Conservation (phyloP, 2,329 filamentous ascomycete species). For the Penicillium janthinellum region DNA sequence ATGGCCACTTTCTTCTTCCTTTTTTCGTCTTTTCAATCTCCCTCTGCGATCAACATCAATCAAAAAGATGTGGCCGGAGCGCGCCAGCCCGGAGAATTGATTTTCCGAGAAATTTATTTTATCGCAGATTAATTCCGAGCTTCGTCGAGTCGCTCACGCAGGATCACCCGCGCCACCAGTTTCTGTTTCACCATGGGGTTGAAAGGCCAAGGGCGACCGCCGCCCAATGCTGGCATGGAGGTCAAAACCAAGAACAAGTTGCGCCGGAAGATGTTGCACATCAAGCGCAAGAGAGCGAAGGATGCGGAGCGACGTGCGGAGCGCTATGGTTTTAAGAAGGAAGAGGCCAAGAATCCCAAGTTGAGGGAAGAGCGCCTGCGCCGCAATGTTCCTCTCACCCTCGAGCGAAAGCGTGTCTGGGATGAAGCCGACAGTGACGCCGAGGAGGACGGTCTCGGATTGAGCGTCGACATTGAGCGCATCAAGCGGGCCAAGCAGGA, state of each 20-base stretch:
- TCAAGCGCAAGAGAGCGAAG: slow-evolving; percentile 76
- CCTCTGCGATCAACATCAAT: slow-evolving; percentile 13
- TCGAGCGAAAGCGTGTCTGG: slow-evolving; percentile 89
- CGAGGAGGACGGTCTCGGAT: slow-evolving; percentile 47
- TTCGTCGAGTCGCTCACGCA: background rate
- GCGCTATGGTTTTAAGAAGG: slow-evolving; percentile 76
- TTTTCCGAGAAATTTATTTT: slow-evolving; percentile 36
- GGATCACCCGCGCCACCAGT: background rate
- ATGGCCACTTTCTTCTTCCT: slow-evolving; percentile 10
- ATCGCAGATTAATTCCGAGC: slow-evolving; percentile 14
- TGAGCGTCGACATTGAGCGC: slow-evolving; percentile 52
- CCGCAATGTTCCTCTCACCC: slow-evolving; percentile 75
- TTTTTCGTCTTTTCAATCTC: slow-evolving; percentile 13
- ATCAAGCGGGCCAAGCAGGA: slow-evolving; percentile 52
- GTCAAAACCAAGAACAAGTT: slow-evolving; percentile 74
- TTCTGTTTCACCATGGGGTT: slow-evolving; percentile 49
- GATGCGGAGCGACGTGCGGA: slow-evolving; percentile 75
- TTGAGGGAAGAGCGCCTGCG: slow-evolving; percentile 72
- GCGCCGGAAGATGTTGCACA: slow-evolving; percentile 73
- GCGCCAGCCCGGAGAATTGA: slow-evolving; percentile 24
- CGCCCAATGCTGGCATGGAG: slow-evolving; percentile 49
- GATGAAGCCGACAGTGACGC: slow-evolving; percentile 67
- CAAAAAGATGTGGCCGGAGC: slow-evolving; percentile 16
- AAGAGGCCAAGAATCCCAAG: slow-evolving; percentile 80
- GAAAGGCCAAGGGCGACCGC: slow-evolving; percentile 47